Evolutionary conservation across 2,329 filamentous ascomycete species (phyloP), one percentile per base, ranked within the genome.

Genomic region (Basipetospora chlamydospora): DNA sequence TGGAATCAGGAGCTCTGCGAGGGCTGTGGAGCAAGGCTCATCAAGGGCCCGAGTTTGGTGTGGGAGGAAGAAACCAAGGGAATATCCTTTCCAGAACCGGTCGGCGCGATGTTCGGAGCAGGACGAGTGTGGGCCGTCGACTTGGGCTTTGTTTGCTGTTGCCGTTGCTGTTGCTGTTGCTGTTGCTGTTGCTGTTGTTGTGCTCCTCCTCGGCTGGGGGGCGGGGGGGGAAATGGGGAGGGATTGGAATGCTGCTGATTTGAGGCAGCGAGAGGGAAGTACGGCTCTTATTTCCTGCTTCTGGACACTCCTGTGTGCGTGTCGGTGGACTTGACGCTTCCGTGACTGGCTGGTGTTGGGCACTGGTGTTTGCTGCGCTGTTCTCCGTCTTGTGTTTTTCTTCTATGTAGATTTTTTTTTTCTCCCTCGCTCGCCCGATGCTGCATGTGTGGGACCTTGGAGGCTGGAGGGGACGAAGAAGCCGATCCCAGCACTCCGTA

Each of bases 341-440:
- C 29, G 18, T 30, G 23, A 37, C 34, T 29, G 34, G 34, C 22
- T 29, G 18, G 26, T 30, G 18, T 37, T 26, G 34, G 34, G 26
- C 34, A 28, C 18, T 33, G 18, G 21, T 33, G 33, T 28, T 30
- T 26, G 31, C 26, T 28, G 25, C 10, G 32, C 31, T 16, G 15
- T 34, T 33, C 21, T 21, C 26, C 26, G 31, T 21, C 22, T 12
- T 26, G 26, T 20, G 28, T 32, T 18, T 38, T 38, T 26, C 28
- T 39, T 28, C 13, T 13, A n/a, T 21, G 18, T 32, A 34, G 29
- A 21, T 17, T 23, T 15, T 34, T 32, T 33, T 26, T 28, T 33
- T n/a, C 18, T 33, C 10, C 18, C 10, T 30, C 33, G 10, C 26
- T 34, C 20, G 26, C 11, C 22, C 32, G 28, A 21, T 38, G 28